Conservation (phyloP, 1,284 basidiomycete species). For the Neolentinus lepideus region DNA sequence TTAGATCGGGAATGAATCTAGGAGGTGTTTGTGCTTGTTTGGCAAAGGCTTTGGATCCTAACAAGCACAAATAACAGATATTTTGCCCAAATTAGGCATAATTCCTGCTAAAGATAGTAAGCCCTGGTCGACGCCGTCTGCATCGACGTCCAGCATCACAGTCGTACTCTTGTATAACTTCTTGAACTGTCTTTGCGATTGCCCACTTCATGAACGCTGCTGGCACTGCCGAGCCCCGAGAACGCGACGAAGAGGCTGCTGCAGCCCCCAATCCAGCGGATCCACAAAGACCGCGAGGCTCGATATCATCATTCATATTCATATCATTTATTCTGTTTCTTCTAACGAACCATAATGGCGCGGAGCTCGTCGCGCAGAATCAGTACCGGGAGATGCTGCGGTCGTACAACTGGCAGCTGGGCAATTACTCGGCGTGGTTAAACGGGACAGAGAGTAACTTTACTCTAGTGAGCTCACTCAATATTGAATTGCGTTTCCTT, state of each 20-base stretch:
- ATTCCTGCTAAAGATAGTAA: too few relatives aligned
- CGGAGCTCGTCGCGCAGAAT: slow-evolving; percentile 53
- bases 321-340: slow-evolving; percentile 68
- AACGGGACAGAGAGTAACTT: slow-evolving; percentile 63
- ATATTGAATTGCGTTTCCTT: not conserved
- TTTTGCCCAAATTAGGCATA: too few relatives aligned
- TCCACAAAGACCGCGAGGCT: slow-evolving; percentile 37
- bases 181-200: too few relatives aligned
- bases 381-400: slow-evolving; percentile 59
- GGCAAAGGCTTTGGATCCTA: too few relatives aligned
- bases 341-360: slow-evolving; percentile 58
- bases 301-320: slow-evolving; percentile 68
- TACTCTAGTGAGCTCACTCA: slow-evolving; percentile 46
- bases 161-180: too few relatives aligned
- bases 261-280: not conserved
- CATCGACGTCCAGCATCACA: too few relatives aligned
- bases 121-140: too few relatives aligned
- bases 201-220: not conserved
- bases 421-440: slow-evolving; percentile 70
- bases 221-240: not conserved
- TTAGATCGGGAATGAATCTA: not conserved
- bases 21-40: not conserved
- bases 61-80: too few relatives aligned
- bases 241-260: not conserved
- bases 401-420: slow-evolving; percentile 47